Base-by-base conservation (phyloP, 2,329 filamentous ascomycete species). In the Thyridium curvatum region DNA sequence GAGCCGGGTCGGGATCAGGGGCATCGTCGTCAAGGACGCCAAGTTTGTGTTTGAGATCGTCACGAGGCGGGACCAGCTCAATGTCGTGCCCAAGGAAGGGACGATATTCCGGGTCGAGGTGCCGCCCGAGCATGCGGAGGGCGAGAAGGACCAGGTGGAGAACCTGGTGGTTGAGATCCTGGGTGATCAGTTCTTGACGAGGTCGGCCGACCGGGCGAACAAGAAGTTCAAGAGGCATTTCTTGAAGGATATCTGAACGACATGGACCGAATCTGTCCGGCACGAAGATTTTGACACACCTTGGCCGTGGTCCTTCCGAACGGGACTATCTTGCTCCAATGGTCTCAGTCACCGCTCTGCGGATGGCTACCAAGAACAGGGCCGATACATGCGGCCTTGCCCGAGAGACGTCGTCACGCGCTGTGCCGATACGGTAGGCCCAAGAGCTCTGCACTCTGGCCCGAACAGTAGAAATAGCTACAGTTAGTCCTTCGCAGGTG, bases 181-280 rank as follows among this genome's bases (percentile, higher is more conserved):
- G 46, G 93, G 93, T 3, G 84, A 88, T 51, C 87, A 94, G 56
- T 90, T 97, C 54, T 79, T 88, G 69, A 79, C 82, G 48, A 74
- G 89, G 10, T 82, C 91, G 3, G 80, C 84, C 13, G 91, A 97
- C 57, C 71, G 93, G 16, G 87, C 89, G 35, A 94, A 85, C 52
- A 88, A 80, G 65, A 97, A 95, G 65, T 94, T 94, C 64, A 95
- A 93, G 64, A 72, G 78, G 55, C 89, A 91, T 56, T 88, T 86
- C 52, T 69, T 89, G 46, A 73, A 80, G 35, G 80, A 86, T 47
- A 60, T 94, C 12, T 94, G 68, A 84, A 39, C n/a, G 18, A 7
- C 2, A 10, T 26, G 6, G 21, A 26, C n/a, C n/a, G n/a, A n/a
- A n/a, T n/a, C n/a, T n/a, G n/a, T n/a, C n/a, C n/a, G n/a, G n/a